Evolutionary conservation across 805 yeast genomes (phyloP), one percentile per base, ranked within the genome.

Genomic region (Sugiyamaella qingdaonensis): DNA sequence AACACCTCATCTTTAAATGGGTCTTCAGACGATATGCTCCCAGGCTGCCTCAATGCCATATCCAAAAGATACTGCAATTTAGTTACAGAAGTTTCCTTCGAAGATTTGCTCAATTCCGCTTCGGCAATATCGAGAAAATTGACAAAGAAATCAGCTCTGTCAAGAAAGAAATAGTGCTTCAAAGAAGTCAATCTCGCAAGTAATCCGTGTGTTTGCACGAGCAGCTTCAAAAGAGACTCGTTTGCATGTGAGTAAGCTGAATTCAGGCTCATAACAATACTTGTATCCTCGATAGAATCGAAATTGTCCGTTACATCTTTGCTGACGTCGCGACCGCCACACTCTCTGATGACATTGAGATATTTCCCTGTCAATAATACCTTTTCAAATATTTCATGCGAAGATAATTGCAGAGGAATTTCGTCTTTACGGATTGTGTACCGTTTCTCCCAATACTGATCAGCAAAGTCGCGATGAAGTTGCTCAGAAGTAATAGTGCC

Each of bases 361-460:
- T 84, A 84, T 68, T 89, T 91, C 1, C 99, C 99, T 0, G 97
- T 88, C 48, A 82, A 73, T 21, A 92, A 71, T 0, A 92, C 76
- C 66, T 85, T 85, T 47, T 77, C 75, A 58, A 86, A 86, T 5
- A 82, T 64, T 1, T 75, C 78, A 24, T 71, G 73, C 36, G 74
- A 68, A 5, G 73, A 69, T 54, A 92, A 80, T 57, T 84, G 89
- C 51, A 78, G 76, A 3, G 92, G 81, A 35, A 90, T 62, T 0
- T 92, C 95, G 61, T 88, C 95, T 47, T 78, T 78, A 47, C 91
- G 76, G 14, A 90, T 75, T 4, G 86, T 78, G 65, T 80, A 94
- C 55, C 88, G 82, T 52, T 65, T 64, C 31, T 70, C 75, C 77
- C 77, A 74, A 57, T 69, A 71, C 46, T 68, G 73, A 47, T 73